These are phyloP conservation scores for Didymella sp. DNA, from an alignment of 2,329 filamentous ascomycete genomes.

Conservation along the genomic window DNA sequence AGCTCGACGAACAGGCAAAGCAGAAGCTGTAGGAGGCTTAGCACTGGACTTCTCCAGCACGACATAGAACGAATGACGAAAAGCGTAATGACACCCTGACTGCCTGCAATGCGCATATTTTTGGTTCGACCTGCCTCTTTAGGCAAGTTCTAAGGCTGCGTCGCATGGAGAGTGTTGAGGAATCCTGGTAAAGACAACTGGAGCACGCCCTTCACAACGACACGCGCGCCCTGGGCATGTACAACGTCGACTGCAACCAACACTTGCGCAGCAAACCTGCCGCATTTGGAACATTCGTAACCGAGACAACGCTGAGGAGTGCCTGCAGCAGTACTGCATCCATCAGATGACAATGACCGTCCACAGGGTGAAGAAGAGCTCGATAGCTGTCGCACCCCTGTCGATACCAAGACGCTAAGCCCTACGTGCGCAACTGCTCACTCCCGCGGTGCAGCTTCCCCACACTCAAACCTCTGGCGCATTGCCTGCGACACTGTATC, in stretches of 20 bases:
- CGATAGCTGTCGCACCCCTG: background rate
- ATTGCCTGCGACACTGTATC: background rate
- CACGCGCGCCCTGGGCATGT: conserved; percentile 12
- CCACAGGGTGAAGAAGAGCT: background rate
- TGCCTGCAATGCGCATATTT: no score
- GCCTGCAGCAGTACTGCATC: background rate
- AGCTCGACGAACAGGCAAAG: conserved; percentile 60
- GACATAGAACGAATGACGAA: conserved; percentile 2
- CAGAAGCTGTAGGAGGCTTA: conserved; percentile 34
- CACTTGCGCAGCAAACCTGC: background rate
- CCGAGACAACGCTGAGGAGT: background rate
- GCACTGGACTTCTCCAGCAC: background rate
- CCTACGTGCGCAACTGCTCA: conserved; percentile 11
- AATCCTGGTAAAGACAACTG: background rate
- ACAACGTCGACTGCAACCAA: conserved; percentile 10
- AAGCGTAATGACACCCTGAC: background rate
- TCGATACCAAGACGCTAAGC: conserved; percentile 8
- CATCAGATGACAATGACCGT: background rate
- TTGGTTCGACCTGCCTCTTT: background rate
- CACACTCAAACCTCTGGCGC: conserved; percentile 8
- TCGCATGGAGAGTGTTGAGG: background rate
- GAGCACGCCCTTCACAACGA: conserved; percentile 12
- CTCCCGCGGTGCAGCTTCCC: conserved; percentile 17
- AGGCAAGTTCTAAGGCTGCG: background rate
- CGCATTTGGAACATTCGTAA: background rate